Conservation (phyloP, 257 asterid species). For the Petunia secreta region DNA sequence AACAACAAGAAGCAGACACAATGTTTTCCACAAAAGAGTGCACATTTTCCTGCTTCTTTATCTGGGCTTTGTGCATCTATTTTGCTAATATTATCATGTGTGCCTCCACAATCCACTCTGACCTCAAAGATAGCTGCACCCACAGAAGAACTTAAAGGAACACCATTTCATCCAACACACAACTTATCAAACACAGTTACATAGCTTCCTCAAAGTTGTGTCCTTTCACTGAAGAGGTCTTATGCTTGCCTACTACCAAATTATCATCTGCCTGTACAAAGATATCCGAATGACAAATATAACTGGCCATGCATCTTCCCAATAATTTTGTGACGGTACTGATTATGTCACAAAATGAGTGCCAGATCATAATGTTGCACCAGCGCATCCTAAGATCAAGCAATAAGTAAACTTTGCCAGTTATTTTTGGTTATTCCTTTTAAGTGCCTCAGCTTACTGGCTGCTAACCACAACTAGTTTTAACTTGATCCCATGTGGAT, state of each 20-base stretch:
- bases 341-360: neutral
- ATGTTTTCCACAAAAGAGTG: too few relatives aligned
- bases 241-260: neutral
- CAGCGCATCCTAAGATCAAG: too few relatives aligned
- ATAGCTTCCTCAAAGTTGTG: neutral
- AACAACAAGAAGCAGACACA: too few relatives aligned
- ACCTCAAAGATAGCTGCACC: too few relatives aligned
- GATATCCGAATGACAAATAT: neutral
- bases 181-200: too few relatives aligned
- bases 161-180: too few relatives aligned
- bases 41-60: too few relatives aligned
- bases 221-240: neutral
- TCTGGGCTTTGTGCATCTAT: too few relatives aligned
- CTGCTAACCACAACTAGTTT: neutral
- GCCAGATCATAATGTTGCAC: too few relatives aligned
- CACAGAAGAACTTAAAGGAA: too few relatives aligned
- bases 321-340: neutral
- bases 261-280: neutral
- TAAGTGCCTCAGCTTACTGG: slow-evolving; percentile 17
- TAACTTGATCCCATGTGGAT: neutral
- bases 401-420: neutral
- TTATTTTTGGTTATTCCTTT: neutral
- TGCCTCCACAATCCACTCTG: too few relatives aligned
- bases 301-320: neutral
- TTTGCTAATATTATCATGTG: too few relatives aligned